Evolutionary conservation across 1,139 yeast genomes (phyloP), one percentile per base, ranked within the genome.

Genomic region (Taiozyma onychis): DNA sequence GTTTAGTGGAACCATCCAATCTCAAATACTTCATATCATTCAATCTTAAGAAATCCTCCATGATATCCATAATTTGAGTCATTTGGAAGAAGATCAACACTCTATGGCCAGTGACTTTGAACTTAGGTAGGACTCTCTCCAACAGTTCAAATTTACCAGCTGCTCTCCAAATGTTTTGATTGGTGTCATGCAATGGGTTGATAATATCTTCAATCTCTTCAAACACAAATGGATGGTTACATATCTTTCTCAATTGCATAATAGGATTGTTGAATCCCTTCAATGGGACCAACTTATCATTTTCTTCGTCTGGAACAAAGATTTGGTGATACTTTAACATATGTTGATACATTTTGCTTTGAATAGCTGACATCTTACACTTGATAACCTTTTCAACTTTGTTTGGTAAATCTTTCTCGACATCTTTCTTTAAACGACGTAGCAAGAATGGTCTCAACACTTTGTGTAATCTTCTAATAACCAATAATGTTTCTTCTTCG

Each of bases 141-240:
- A 88, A 73, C 48, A 88, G 69, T 65, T 88, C 95, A 65, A 88
- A 85, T 65, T 88, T 88, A 59, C 95, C 95, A 10, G 84, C 78
- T 44, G 75, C 78, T 69, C 89, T 76, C 93, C 93, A 86, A 53
- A 86, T 84, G 53, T 77, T 71, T 58, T 83, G 86, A 61, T 85
- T 84, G 1, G 89, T 85, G 57, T 78, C 81, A 51, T 75, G 75
- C 0, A 78, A 70, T 21, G 98, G 97, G 64, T 91, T 89, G 48
- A 93, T 80, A 56, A 88, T 75, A 54, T 83, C 81, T 70, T 93
- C 99, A 45, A 93, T 96, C 59, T 90, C 98, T 65, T 88, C 97
- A 68, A 89, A 93, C 16, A 93, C 98, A 72, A 86, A 93, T 1
- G 99, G 99, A 73, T 93, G 99, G 66, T 93, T 93, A 73, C 98